A percentile compares a stretch with the other conserved stretches of the same genome.
Conservation (phyloP, 2,329 filamentous ascomycete species). For the Nigrospora oryzae region DNA sequence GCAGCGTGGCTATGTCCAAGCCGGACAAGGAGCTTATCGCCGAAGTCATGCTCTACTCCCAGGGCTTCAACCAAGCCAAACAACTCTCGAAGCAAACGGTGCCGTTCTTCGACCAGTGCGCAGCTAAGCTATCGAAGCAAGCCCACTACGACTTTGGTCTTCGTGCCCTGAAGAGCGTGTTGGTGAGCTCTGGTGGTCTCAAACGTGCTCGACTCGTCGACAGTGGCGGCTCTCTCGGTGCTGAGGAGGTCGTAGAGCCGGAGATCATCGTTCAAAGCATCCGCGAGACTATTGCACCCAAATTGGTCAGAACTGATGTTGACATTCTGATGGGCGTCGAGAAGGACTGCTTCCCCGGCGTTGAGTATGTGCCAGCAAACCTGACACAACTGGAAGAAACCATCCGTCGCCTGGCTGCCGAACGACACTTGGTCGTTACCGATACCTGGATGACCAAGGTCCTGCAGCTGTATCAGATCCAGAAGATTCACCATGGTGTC, state of each 20-base stretch:
- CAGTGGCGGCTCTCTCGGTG: slow-evolving; percentile 46
- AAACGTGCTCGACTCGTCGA: slow-evolving; percentile 73
- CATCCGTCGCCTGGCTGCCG: slow-evolving; percentile 73
- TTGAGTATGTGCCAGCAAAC: slow-evolving; percentile 86
- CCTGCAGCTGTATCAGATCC: slow-evolving; percentile 94
- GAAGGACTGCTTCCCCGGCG: slow-evolving; percentile 77
- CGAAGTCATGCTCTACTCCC: slow-evolving; percentile 99
- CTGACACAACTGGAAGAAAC: slow-evolving; percentile 71
- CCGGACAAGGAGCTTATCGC: slow-evolving; percentile 99
- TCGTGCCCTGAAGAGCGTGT: slow-evolving; percentile 94
- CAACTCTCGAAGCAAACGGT: slow-evolving; percentile 89
- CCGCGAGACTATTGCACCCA: slow-evolving; percentile 95
- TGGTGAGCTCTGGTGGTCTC: slow-evolving; percentile 93
- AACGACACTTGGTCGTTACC: slow-evolving; percentile 81
- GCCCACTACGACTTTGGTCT: slow-evolving; percentile 98
- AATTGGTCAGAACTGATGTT: slow-evolving; percentile 88
- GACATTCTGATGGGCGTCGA: slow-evolving; percentile 83
- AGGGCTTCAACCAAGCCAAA: slow-evolving; percentile 97
- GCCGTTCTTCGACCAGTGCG: slow-evolving; percentile 94
- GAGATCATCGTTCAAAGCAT: slow-evolving; percentile 99
- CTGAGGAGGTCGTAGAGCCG: slow-evolving; percentile 74
- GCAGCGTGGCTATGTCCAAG: slow-evolving; percentile 99
- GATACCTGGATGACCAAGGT: slow-evolving; percentile 98
- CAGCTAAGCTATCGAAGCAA: slow-evolving; percentile 77
- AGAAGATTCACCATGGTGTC: slow-evolving; percentile 95